Evolutionary conservation across 495 filamentous ascomycete species (phyloP).

Genomic region (Aspergillus nidulans): DNA sequence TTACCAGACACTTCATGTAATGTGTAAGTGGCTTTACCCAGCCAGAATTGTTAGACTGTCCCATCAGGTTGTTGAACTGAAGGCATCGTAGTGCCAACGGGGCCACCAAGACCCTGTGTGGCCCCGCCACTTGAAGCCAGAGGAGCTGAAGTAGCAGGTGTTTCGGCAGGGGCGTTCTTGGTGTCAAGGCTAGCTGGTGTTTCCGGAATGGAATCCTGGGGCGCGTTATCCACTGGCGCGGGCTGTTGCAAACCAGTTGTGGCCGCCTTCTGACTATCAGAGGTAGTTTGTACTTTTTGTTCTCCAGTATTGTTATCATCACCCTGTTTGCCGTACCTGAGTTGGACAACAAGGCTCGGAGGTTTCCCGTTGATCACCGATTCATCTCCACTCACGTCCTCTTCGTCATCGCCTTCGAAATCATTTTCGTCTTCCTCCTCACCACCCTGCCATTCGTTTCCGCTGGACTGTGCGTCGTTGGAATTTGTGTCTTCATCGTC

Average conservation of each 20-base stretch:
- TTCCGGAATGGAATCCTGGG: not conserved
- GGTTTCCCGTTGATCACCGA: slow-evolving; percentile 51
- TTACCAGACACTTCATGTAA: not conserved
- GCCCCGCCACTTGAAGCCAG: not conserved
- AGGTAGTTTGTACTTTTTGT: slow-evolving; percentile 12
- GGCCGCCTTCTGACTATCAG: not conserved
- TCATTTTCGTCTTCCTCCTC: slow-evolving; percentile 69
- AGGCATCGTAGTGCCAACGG: not conserved
- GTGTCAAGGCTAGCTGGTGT: not conserved
- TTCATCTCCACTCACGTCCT: slow-evolving; percentile 55
- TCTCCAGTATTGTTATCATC: slow-evolving; percentile 18
- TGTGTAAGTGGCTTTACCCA: not conserved
- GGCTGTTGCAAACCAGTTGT: not conserved
- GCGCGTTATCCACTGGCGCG: not conserved
- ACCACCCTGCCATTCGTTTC: slow-evolving; percentile 63
- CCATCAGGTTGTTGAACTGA: not conserved
- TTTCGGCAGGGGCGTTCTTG: not conserved
- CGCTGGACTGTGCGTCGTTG: slow-evolving; percentile 52
- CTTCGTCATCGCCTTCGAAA: slow-evolving; percentile 62
- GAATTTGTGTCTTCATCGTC: slow-evolving; percentile 59
- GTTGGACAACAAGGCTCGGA: slow-evolving; percentile 61
- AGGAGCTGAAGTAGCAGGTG: not conserved
- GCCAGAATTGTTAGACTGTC: not conserved
- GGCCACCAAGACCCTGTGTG: not conserved
- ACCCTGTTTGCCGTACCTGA: slow-evolving; percentile 46